Evolutionary conservation across 2,329 filamentous ascomycete species (phyloP).

Genomic region (Aureobasidium sp.): DNA sequence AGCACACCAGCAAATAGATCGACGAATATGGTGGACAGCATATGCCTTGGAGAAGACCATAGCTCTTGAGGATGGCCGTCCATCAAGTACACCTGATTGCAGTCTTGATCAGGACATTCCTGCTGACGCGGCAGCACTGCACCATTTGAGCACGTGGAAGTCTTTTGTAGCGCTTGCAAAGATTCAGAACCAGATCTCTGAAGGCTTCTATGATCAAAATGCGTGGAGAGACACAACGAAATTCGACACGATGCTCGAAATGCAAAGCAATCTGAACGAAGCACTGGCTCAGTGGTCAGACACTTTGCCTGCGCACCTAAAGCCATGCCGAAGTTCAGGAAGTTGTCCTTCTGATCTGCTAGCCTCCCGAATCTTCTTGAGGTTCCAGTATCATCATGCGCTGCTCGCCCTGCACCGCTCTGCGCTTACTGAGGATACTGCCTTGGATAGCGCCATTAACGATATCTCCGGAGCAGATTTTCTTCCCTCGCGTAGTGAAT

Average conservation of each 20-base stretch:
- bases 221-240: not conserved
- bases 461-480: not conserved
- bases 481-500: not conserved
- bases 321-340: not conserved
- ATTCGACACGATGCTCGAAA: not conserved
- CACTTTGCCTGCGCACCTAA: not conserved
- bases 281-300: not conserved
- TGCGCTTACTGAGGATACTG: not conserved
- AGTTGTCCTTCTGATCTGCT: constrained; percentile 16
- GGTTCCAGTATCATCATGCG: constrained; percentile 1
- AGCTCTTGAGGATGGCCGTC: not conserved
- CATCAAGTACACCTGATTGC: not conserved
- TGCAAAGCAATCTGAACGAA: not conserved
- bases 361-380: not conserved
- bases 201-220: not conserved
- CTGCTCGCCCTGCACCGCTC: constrained; percentile 4
- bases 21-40: not conserved
- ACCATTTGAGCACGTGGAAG: not conserved
- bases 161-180: not conserved
- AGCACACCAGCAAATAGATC: not conserved
- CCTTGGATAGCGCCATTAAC: not conserved
- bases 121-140: too few relatives aligned
- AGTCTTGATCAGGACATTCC: not conserved
- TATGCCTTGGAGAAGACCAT: not conserved
- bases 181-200: not conserved